Evolutionary conservation across 1,284 basidiomycete species (phyloP).

Genomic region (Papiliotrema fonsecae): DNA sequence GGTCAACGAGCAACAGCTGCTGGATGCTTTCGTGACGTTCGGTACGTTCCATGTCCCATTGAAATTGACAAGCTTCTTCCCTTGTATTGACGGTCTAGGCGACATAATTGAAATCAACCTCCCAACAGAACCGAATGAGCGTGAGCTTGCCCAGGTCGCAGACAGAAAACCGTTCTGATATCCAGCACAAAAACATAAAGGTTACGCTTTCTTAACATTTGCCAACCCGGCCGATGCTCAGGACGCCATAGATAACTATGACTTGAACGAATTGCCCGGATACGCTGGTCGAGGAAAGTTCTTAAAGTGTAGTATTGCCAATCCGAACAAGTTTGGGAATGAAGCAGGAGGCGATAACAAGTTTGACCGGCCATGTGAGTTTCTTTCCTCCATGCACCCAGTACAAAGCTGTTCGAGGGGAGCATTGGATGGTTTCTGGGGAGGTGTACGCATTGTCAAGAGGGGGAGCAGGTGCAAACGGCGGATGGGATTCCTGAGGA

Average conservation of each 20-base stretch:
- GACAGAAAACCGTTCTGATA: neutral
- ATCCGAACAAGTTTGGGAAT: constrained; percentile 37
- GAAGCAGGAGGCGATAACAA: constrained; percentile 21
- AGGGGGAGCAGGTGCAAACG: too few species aligned
- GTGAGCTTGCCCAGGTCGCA: constrained; percentile 16
- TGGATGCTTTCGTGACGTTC: constrained; percentile 47
- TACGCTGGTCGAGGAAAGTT: constrained; percentile 41
- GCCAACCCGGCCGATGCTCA: constrained; percentile 42
- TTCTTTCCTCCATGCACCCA: too few species aligned
- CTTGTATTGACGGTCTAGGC: constrained; percentile 15
- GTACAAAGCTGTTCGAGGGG: neutral
- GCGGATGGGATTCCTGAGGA: too few species aligned
- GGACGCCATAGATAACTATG: constrained; percentile 49
- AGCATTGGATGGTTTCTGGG: too few species aligned
- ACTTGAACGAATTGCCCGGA: constrained; percentile 46
- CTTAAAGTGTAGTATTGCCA: constrained; percentile 44
- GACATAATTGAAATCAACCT: constrained; percentile 47
- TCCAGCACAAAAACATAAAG: constrained; percentile 33
- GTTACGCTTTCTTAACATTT: constrained; percentile 48
- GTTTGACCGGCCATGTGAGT: constrained; percentile 43
- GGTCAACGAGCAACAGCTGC: constrained; percentile 43
- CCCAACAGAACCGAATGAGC: constrained; percentile 39
- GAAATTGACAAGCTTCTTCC: neutral
- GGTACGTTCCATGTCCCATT: constrained; percentile 31
- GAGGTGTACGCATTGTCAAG: too few species aligned